Percentiles rank a stretch among this genome's conserved stretches.
Evolutionary conservation across 805 yeast genomes (phyloP).

Genomic region (Nakazawaea ernobii): DNA sequence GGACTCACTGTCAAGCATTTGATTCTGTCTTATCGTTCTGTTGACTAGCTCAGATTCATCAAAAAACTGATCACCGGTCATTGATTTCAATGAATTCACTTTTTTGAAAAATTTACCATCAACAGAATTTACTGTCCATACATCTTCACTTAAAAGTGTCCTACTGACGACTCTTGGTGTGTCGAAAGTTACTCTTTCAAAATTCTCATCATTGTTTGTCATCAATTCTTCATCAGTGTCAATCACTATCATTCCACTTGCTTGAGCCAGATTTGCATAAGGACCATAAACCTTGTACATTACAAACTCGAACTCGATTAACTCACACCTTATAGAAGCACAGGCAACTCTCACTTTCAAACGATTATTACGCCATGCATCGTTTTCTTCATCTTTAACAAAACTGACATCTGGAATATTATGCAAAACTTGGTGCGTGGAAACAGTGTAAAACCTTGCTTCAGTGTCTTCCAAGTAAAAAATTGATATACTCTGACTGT

Average conservation of each 20-base stretch:
- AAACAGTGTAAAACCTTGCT: slow-evolving; percentile 19
- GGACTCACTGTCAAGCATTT: slow-evolving; percentile 29
- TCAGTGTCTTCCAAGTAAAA: slow-evolving; percentile 25
- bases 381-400: slow-evolving; percentile 18
- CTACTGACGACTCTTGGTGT: slow-evolving; percentile 27
- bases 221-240: slow-evolving; percentile 13
- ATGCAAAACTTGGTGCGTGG: slow-evolving; percentile 39
- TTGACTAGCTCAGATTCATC: slow-evolving; percentile 25
- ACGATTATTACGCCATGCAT: slow-evolving; percentile 10
- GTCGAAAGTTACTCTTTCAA: slow-evolving; percentile 18
- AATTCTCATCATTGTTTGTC: slow-evolving; percentile 11
- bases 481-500: slow-evolving; percentile 39
- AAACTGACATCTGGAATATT: slow-evolving; percentile 53
- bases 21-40: slow-evolving; percentile 35
- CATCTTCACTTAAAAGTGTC: slow-evolving; percentile 36
- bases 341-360: slow-evolving; percentile 27
- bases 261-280: background rate
- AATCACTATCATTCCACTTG: slow-evolving; percentile 3
- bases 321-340: slow-evolving; percentile 38
- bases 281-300: slow-evolving; percentile 26
- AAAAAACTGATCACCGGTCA: slow-evolving; percentile 39
- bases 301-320: slow-evolving; percentile 31
- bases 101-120: slow-evolving; percentile 35
- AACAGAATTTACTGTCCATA: slow-evolving; percentile 48
- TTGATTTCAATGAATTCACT: slow-evolving; percentile 41